Evolutionary conservation across 2,329 filamentous ascomycete species (phyloP).

Genomic region (Penicillium freii): DNA sequence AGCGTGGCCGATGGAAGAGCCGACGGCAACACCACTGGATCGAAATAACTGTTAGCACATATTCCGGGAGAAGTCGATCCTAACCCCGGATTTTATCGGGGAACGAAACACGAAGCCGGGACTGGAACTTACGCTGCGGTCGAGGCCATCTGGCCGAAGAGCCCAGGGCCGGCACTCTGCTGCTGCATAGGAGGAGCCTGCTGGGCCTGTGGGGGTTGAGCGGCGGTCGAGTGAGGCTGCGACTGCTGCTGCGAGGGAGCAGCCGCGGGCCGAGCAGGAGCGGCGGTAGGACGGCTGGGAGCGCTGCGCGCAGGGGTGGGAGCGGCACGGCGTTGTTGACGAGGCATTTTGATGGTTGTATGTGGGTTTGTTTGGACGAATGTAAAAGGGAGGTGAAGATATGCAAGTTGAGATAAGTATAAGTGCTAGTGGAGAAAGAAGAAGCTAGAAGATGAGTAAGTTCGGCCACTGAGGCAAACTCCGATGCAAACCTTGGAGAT

Average conservation of each 20-base stretch:
- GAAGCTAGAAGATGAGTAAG: conserved; percentile 31
- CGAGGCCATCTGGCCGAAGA: conserved; percentile 95
- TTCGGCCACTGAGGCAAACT: conserved; percentile 17
- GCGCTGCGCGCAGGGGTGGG: conserved; percentile 54
- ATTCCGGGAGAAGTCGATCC: not conserved
- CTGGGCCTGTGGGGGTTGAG: conserved; percentile 45
- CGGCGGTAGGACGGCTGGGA: conserved; percentile 64
- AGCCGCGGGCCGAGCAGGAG: conserved; percentile 56
- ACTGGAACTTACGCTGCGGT: conserved; percentile 83
- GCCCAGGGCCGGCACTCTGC: conserved; percentile 68
- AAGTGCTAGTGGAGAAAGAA: conserved; percentile 27
- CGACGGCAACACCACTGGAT: conserved; percentile 87
- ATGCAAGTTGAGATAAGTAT: conserved; percentile 10
- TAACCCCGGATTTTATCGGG: conserved; percentile 13
- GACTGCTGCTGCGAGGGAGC: conserved; percentile 60
- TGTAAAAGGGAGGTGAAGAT: conserved; percentile 23
- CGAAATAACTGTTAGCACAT: conserved; percentile 22
- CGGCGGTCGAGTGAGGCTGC: conserved; percentile 68
- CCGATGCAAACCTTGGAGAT: conserved; percentile 14
- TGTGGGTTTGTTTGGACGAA: conserved; percentile 11
- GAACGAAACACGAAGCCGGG: not conserved
- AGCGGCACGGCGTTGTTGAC: conserved; percentile 66
- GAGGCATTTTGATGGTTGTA: conserved; percentile 62
- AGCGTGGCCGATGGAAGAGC: conserved; percentile 91
- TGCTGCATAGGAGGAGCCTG: conserved; percentile 51